Base-by-base conservation (phyloP, 177 flowering plant species). In the Tripterygium wilfordii region DNA sequence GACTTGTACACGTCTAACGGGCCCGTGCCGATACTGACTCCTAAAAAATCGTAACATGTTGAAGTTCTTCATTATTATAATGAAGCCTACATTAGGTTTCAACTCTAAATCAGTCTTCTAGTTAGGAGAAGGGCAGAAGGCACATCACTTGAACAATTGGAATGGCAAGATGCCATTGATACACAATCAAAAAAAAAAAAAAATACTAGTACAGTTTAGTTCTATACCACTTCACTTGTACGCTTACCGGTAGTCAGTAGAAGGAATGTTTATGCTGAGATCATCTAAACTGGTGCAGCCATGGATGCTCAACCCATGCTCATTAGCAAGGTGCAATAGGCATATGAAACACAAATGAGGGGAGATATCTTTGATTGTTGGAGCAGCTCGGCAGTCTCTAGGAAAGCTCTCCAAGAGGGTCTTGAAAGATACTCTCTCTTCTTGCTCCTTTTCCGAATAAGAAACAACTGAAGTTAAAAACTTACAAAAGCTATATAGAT, bases 311-410 rank as follows among this genome's bases (percentile, higher is more conserved):
- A 91, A 58, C 3, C 80, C 75, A 44, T 91, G 86, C 73, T 91
- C 96, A 57, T 88, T 91, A 14, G 98, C 98, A 24, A 91, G 62
- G 77, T 91, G 98, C 56, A 91, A 45, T 2, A 91, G 67, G 56
- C 95, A 91, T 42, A 91, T 91, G 70, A 91, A 91, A 61, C 98
- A 85, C 51, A 91, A 55, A 69, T 91, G 98, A 10, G 96, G 87
- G 3, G 98, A 92, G 44, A 86, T 84, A 21, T 83, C 89, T 19
- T 69, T 63, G n/a, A 58, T 56, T 8, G 78, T 64, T 62, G 72
- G 56, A 28, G 85, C 85, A 35, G 94, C 94, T 49, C 48, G 31
- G 66, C 88, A 74, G 36, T 76, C 76, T 44, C 29, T 54, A 4
- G 96, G 91, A 58, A 88, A 84, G 57, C 58, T 63, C 18, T 77